A percentile compares a stretch with the other conserved stretches of the same genome.
phyloP scores from a whole-genome alignment of 2,329 filamentous ascomycete genomes.

The Exophiala viscosa region DNA sequence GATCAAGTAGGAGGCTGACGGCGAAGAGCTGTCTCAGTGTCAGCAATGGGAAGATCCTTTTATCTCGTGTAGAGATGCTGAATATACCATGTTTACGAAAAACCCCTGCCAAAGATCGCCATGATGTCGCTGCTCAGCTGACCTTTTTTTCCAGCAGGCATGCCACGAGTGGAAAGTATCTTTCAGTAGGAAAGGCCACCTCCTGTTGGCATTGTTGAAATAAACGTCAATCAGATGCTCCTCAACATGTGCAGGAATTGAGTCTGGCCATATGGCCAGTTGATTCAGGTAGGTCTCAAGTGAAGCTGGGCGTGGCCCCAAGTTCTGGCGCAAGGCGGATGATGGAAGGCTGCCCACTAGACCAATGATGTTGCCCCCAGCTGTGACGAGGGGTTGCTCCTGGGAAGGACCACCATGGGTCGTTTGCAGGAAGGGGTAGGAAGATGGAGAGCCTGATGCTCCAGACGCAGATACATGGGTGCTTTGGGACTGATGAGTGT shows the following conservation, averaged over 20 bases:
- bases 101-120: conserved; percentile 2
- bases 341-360: conserved; percentile 1
- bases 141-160: background rate
- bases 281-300: conserved; percentile 4
- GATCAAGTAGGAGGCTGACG: conserved; percentile 1
- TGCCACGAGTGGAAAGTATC: conserved; percentile 2
- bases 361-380: background rate
- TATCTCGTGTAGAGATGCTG: background rate
- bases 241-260: conserved; percentile 1
- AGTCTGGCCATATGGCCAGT: conserved; percentile 4
- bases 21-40: conserved; percentile 2
- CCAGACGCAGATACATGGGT: conserved; percentile 1
- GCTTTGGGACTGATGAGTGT: conserved; percentile 3
- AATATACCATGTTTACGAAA: conserved; percentile 6
- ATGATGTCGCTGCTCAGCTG: background rate
- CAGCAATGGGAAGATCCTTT: too few relatives aligned
- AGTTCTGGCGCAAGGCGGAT: background rate
- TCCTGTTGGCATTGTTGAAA: conserved; percentile 1
- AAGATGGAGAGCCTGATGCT: background rate
- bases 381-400: background rate
- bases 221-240: conserved; percentile 4
- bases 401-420: too few relatives aligned
- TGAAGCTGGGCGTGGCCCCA: background rate
- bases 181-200: conserved; percentile 1
- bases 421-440: background rate